Percentiles rank a stretch among this genome's conserved stretches.
Evolutionary conservation across 192 early-diverging fungal genomes (phyloP).

Genomic region (Mortierella claussenii): DNA sequence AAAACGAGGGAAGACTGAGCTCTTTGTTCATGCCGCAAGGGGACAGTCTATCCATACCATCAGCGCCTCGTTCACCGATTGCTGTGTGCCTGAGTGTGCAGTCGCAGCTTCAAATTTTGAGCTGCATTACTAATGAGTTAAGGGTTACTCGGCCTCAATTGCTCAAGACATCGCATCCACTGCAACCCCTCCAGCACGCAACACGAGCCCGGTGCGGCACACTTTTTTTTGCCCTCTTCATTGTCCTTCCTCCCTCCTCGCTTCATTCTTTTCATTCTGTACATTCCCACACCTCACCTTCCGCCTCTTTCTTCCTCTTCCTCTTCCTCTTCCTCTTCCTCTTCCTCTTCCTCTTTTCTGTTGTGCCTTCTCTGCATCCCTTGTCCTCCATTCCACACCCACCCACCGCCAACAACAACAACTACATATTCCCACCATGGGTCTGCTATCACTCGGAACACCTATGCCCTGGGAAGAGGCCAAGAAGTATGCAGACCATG

Average conservation of each 20-base stretch:
- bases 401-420: not conserved
- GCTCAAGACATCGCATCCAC: not conserved
- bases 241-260: not conserved
- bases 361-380: not conserved
- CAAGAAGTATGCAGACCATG: slow-evolving; percentile 83
- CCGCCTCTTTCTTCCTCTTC: not conserved
- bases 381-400: not conserved
- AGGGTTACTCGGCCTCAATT: not conserved
- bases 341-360: no score
- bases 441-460: slow-evolving; percentile 94
- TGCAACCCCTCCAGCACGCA: no score
- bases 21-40: no score
- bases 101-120: not conserved
- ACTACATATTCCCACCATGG: slow-evolving; percentile 69
- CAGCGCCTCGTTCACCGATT: no score
- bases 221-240: not conserved
- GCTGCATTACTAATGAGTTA: slow-evolving; percentile 5
- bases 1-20: no score
- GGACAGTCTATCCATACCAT: no score
- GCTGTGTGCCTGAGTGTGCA: not conserved
- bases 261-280: slow-evolving; percentile 1
- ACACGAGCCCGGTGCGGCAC: no score
- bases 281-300: not conserved
- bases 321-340: not conserved
- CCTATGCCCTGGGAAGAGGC: slow-evolving; percentile 96